Conservation (phyloP, 345 rosid species). For the Hypericum perforatum region DNA sequence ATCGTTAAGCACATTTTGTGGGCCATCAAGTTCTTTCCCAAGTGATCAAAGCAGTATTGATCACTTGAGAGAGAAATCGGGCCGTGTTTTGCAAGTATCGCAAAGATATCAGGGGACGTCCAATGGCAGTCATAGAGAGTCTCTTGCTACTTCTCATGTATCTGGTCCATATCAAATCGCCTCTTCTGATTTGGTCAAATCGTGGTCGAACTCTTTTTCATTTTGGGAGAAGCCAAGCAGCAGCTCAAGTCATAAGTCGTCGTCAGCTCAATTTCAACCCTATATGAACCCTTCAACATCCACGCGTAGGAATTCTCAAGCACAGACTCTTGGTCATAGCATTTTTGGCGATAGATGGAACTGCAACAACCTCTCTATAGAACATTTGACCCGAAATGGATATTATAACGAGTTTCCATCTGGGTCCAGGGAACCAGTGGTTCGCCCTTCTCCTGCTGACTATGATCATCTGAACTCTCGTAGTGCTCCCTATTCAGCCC, state of each 20-base stretch:
- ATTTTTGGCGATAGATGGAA: slow-evolving; percentile 46
- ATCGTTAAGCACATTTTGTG: slow-evolving; percentile 34
- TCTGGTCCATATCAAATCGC: slow-evolving; percentile 29
- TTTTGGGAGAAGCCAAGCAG: slow-evolving; percentile 43
- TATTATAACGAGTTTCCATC: slow-evolving; percentile 41
- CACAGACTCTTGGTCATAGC: slow-evolving; percentile 42
- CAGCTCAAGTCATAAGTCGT: slow-evolving; percentile 16
- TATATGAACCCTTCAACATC: slow-evolving; percentile 39
- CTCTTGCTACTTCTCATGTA: slow-evolving; percentile 37
- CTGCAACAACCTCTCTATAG: slow-evolving; percentile 27
- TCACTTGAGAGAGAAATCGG: slow-evolving; percentile 31
- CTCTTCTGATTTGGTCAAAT: slow-evolving; percentile 34
- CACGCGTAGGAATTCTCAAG: slow-evolving; percentile 29
- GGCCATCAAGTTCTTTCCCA: slow-evolving; percentile 28
- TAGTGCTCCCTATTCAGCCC: slow-evolving; percentile 18
- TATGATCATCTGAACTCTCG: slow-evolving; percentile 23
- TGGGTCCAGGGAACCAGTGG: slow-evolving; percentile 34
- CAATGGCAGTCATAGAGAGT: slow-evolving; percentile 27
- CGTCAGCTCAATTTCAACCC: slow-evolving; percentile 40
- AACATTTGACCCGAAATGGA: slow-evolving; percentile 40
- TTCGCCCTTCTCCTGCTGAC: slow-evolving; percentile 19
- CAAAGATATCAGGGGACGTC: slow-evolving; percentile 36
- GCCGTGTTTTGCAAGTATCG: slow-evolving; percentile 31
- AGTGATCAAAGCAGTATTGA: slow-evolving; percentile 41
- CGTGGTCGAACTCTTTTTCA: slow-evolving; percentile 46